These are phyloP conservation scores for Aureobasidium mangrovei DNA, from an alignment of 2,329 filamentous ascomycete genomes.

Conservation along the genomic window DNA sequence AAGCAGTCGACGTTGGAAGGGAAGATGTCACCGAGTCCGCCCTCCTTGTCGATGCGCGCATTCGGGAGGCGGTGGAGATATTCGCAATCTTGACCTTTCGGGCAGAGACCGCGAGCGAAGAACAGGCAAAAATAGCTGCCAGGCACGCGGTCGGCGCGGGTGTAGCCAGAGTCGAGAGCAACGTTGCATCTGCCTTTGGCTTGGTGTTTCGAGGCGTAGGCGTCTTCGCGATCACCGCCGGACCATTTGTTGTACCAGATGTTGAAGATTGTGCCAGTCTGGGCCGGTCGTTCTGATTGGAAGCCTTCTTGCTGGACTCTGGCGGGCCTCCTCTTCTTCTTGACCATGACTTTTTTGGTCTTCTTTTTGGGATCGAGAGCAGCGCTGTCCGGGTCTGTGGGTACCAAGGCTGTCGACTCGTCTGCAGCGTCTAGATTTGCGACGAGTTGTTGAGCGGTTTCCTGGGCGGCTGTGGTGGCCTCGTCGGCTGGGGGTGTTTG, in stretches of 20 bases:
- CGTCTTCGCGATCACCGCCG: conserved; percentile 88
- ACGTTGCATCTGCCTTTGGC: conserved; percentile 84
- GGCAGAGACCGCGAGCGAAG: conserved; percentile 73
- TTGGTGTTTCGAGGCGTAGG: conserved; percentile 71
- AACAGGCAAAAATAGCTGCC: conserved; percentile 87
- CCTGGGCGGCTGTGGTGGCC: not conserved
- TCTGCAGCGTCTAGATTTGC: conserved; percentile 13
- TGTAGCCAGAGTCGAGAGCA: conserved; percentile 52
- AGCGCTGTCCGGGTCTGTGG: conserved; percentile 15
- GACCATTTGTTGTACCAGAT: conserved; percentile 99
- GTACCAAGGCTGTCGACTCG: conserved; percentile 15
- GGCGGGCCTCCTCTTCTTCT: conserved; percentile 82
- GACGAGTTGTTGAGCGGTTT: not conserved
- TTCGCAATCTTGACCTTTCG: conserved; percentile 85
- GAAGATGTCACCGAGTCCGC: conserved; percentile 69
- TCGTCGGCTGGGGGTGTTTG: conserved; percentile 13
- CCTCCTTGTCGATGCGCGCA: conserved; percentile 27
- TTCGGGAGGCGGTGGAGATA: conserved; percentile 85
- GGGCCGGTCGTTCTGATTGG: conserved; percentile 75
- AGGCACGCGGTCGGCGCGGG: conserved; percentile 39
- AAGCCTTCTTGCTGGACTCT: conserved; percentile 84
- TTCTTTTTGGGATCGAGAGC: conserved; percentile 35
- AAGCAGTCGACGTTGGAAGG: conserved; percentile 95
- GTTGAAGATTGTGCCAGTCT: conserved; percentile 94
- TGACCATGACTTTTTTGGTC: conserved; percentile 84